Percentiles rank a stretch among this genome's conserved stretches.
phyloP scores from a whole-genome alignment of 805 yeast species.

The Ogataea zsoltii region DNA sequence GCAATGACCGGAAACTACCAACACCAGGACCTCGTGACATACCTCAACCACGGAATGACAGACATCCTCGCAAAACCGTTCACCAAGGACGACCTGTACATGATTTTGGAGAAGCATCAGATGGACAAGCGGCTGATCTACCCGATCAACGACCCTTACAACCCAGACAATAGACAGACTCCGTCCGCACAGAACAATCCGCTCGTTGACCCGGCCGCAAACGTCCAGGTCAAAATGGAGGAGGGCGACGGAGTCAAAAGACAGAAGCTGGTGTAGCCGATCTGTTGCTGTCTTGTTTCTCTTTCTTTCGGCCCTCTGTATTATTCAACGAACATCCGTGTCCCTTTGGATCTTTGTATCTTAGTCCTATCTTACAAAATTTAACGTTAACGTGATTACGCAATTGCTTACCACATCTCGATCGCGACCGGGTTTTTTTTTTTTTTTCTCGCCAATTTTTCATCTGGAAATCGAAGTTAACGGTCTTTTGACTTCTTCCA shows the following conservation, averaged over 20 bases:
- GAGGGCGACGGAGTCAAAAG: conserved; percentile 1
- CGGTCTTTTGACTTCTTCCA: neutral
- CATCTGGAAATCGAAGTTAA: neutral
- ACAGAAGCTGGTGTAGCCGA: conserved; percentile 7
- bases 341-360: no score
- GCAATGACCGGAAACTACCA: conserved; percentile 93
- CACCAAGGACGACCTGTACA: conserved; percentile 79
- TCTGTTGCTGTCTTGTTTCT: neutral
- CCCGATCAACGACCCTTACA: conserved; percentile 25
- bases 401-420: neutral
- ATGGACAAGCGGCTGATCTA: conserved; percentile 39
- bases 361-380: no score
- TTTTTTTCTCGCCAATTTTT: neutral
- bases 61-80: conserved; percentile 94
- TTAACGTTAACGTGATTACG: neutral
- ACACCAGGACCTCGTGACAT: conserved; percentile 76
- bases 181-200: neutral
- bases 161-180: conserved; percentile 13
- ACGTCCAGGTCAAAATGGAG: conserved; percentile 2
- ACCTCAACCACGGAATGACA: conserved; percentile 85
- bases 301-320: neutral
- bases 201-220: neutral
- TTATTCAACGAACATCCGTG: no score
- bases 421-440: no score
- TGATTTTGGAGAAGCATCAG: conserved; percentile 74